Evolutionary conservation across 106 monocot species (phyloP).

Genomic region (Cymbidium sinense): DNA sequence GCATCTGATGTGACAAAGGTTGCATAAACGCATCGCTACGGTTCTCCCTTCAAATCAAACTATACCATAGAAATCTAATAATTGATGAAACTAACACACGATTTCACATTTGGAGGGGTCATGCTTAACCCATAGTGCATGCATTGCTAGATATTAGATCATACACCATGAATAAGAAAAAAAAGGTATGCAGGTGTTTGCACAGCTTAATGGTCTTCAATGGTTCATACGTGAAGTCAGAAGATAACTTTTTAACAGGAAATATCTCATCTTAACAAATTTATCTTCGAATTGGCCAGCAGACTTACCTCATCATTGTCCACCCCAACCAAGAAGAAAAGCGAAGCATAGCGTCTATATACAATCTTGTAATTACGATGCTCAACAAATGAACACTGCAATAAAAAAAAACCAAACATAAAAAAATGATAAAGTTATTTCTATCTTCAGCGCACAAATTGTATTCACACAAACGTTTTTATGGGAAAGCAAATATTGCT

Average conservation of each 20-base stretch:
- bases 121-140: neutral
- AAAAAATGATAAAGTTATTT: neutral
- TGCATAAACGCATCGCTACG: no score
- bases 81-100: neutral
- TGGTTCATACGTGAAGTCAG: neutral
- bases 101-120: neutral
- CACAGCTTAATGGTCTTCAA: neutral
- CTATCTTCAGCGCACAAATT: neutral
- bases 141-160: neutral
- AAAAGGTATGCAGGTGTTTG: no score
- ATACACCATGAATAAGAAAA: neutral
- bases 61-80: neutral
- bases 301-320: conserved; percentile 88
- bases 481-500: neutral
- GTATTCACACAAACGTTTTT: neutral
- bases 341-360: conserved; percentile 95
- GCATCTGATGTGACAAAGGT: no score
- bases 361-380: conserved; percentile 97
- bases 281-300: neutral
- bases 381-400: conserved; percentile 94
- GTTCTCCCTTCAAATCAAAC: no score
- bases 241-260: neutral
- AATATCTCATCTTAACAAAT: neutral
- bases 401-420: neutral
- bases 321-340: conserved; percentile 89